A percentile compares a stretch with the other conserved stretches of the same genome.
Conservation (phyloP, 116 monocot genomes). For the Phalaenopsis hybrid region DNA sequence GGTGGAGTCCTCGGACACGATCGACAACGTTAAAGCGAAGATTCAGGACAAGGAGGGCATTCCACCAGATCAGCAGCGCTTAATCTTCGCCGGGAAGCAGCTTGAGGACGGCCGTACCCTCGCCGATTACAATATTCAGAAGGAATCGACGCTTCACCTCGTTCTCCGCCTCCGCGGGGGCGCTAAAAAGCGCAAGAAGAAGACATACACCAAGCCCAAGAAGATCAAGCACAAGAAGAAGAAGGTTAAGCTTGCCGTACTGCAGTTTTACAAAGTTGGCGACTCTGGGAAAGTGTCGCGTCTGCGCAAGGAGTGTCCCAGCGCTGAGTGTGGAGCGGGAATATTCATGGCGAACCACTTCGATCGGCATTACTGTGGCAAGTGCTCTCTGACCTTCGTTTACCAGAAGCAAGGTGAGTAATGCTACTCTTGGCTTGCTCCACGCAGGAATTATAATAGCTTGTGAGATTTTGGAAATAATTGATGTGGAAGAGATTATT, state of each 20-base stretch:
- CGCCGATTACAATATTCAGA: conserved; percentile 33
- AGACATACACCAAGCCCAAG: conserved; percentile 29
- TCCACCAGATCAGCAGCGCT: conserved; percentile 15
- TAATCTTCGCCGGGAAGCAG: conserved; percentile 4
- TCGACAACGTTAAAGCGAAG: conserved; percentile 29
- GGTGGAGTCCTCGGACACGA: conserved; percentile 31
- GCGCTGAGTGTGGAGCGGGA: conserved; percentile 20
- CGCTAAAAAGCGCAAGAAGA: conserved; percentile 29
- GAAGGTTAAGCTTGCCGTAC: conserved; percentile 38
- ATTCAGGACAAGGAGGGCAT: conserved; percentile 35
- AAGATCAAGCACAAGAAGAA: conserved; percentile 36
- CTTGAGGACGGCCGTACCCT: conserved; percentile 33
- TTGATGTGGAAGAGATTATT: background rate
- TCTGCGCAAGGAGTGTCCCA: conserved; percentile 29
- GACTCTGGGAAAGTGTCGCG: conserved; percentile 19
- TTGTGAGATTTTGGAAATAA: background rate
- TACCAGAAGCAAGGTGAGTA: conserved; percentile 22
- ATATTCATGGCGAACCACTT: conserved; percentile 28
- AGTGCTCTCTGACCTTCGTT: conserved; percentile 21
- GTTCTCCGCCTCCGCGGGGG: conserved; percentile 30
- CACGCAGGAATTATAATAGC: background rate
- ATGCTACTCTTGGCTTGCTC: background rate
- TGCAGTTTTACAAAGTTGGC: conserved; percentile 35
- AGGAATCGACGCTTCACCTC: conserved; percentile 30
- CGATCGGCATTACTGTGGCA: conserved; percentile 25